phyloP scores from a whole-genome alignment of 106 monocot genomes.

The Amphibolis antarctica region DNA sequence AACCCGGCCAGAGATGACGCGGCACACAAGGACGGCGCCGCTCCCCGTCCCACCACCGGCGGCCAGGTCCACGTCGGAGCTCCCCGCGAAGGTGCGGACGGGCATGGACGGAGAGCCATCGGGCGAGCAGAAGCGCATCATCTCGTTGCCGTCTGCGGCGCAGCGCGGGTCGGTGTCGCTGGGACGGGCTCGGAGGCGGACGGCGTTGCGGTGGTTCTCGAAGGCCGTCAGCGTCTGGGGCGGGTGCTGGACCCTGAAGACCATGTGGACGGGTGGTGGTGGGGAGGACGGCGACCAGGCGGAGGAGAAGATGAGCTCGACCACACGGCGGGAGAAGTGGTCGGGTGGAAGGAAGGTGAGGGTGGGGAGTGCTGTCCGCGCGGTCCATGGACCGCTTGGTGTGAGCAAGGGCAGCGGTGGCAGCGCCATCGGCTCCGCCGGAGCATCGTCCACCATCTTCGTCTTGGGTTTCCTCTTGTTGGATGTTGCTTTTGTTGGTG shows the following conservation, averaged over 20 bases:
- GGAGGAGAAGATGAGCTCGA: conserved; percentile 21
- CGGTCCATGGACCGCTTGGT: too few species aligned
- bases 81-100: not conserved
- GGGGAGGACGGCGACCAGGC: conserved; percentile 1
- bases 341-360: conserved; percentile 7
- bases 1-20: too few species aligned
- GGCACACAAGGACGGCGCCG: too few species aligned
- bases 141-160: conserved; percentile 87
- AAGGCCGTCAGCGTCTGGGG: conserved; percentile 7
- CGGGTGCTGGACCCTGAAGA: conserved; percentile 15
- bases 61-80: too few species aligned
- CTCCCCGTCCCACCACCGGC: too few species aligned
- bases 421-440: too few species aligned
- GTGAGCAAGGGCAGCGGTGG: too few species aligned
- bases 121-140: conserved; percentile 70
- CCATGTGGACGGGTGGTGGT: conserved; percentile 8
- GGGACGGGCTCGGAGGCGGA: conserved; percentile 6
- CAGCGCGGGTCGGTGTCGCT: conserved; percentile 41
- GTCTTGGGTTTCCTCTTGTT: too few species aligned
- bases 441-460: too few species aligned
- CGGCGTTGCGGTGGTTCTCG: conserved; percentile 9
- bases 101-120: not conserved
- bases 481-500: too few species aligned
- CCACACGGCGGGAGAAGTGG: conserved; percentile 15
- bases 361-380: not conserved